Evolutionary conservation across 2,329 filamentous ascomycete genomes (phyloP).

Genomic region (Talaromyces piceae): DNA sequence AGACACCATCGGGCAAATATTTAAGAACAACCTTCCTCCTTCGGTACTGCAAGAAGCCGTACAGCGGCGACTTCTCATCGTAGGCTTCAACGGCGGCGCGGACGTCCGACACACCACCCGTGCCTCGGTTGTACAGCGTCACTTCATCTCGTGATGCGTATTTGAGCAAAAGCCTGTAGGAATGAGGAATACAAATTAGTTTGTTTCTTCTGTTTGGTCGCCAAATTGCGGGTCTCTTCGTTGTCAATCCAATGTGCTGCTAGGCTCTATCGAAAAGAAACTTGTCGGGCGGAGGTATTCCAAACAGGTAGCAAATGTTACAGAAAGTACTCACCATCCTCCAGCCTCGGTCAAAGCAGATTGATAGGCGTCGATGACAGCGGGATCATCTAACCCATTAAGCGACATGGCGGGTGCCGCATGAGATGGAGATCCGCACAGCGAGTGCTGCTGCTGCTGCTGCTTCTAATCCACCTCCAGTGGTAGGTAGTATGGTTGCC

Average conservation of each 20-base stretch:
- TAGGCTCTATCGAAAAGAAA: not conserved
- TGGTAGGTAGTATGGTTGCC: no score
- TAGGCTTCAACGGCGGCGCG: conserved; percentile 70
- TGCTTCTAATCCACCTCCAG: not conserved
- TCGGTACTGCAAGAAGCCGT: conserved; percentile 83
- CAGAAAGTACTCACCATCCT: conserved; percentile 69
- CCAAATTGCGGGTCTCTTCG: not conserved
- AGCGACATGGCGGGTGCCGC: conserved; percentile 66
- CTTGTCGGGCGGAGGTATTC: not conserved
- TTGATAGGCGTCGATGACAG: conserved; percentile 79
- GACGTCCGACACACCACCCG: conserved; percentile 75
- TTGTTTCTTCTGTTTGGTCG: not conserved
- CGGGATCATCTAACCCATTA: conserved; percentile 80
- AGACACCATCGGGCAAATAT: conserved; percentile 85
- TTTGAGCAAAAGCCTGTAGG: conserved; percentile 79
- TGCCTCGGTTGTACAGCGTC: conserved; percentile 67
- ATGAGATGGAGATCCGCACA: conserved; percentile 20
- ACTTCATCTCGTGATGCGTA: conserved; percentile 86
- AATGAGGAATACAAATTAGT: conserved; percentile 13
- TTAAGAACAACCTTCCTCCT: conserved; percentile 86
- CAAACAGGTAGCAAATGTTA: not conserved
- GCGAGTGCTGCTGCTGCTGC: not conserved
- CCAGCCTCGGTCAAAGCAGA: conserved; percentile 71
- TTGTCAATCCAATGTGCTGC: not conserved
- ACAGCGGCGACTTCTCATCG: conserved; percentile 78